phyloP scores from a whole-genome alignment of 345 rosid genomes.

The Moricandia arvensis region DNA sequence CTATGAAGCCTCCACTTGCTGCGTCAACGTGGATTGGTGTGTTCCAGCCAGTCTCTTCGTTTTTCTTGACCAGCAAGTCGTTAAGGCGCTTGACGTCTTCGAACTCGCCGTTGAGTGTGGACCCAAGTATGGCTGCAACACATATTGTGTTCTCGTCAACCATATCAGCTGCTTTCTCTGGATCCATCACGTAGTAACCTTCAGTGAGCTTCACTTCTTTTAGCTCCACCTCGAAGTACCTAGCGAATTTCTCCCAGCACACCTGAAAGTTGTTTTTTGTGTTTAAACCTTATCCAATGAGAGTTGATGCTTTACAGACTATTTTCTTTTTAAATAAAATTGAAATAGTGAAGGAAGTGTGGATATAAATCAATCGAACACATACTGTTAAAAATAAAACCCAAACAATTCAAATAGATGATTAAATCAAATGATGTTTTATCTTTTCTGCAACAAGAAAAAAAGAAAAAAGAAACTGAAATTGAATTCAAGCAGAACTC shows the following conservation, averaged over 20 bases:
- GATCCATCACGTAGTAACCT: constrained; percentile 96
- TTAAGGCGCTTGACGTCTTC: constrained; percentile 91
- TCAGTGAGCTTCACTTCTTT: constrained; percentile 86
- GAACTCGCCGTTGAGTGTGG: constrained; percentile 92
- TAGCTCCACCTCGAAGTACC: constrained; percentile 90
- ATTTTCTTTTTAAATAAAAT: neutral
- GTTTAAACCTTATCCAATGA: neutral
- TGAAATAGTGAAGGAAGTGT: neutral
- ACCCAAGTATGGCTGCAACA: constrained; percentile 88
- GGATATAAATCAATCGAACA: too few species aligned
- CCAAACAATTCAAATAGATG: too few species aligned
- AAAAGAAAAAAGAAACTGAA: too few species aligned
- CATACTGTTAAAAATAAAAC: too few species aligned
- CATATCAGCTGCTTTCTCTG: constrained; percentile 80
- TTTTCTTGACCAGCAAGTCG: constrained; percentile 64
- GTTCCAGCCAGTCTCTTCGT: constrained; percentile 84
- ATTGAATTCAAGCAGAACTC: too few species aligned
- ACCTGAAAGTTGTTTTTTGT: constrained; percentile 40
- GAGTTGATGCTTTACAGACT: neutral
- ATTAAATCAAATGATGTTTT: too few species aligned
- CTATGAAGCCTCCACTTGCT: constrained; percentile 93
- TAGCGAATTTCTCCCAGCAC: constrained; percentile 93
- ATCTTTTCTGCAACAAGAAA: too few species aligned
- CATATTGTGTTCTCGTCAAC: constrained; percentile 99
- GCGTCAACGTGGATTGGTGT: constrained; percentile 95